A percentile compares a stretch with the other conserved stretches of the same genome.
These are phyloP conservation scores for Heterobasidion irregulare DNA, from an alignment of 1,284 basidiomycete genomes.

Conservation along the genomic window DNA sequence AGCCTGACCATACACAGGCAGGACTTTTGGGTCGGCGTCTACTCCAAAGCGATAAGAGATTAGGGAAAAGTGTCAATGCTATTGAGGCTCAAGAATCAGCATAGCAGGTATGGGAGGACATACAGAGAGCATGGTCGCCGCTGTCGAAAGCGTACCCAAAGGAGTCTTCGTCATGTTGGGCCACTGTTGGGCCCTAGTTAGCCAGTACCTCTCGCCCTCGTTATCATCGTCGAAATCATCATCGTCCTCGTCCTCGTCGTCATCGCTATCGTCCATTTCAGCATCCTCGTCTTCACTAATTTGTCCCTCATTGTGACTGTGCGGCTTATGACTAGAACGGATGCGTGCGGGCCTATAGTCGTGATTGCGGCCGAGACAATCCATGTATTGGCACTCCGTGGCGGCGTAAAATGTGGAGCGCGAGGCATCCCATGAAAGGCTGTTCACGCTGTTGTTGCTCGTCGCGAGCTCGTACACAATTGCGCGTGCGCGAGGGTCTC, in stretches of 20 bases:
- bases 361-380: background rate
- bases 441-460: background rate
- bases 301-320: background rate
- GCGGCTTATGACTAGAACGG: too few species aligned
- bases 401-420: background rate
- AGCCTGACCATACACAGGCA: background rate
- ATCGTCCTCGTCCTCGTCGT: background rate
- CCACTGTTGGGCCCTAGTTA: background rate
- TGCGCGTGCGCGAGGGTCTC: background rate
- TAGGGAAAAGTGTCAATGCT: background rate
- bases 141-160: background rate
- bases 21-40: background rate
- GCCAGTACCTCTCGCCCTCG: background rate
- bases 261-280: background rate
- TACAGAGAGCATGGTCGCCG: background rate
- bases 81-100: background rate
- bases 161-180: background rate
- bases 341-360: background rate
- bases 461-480: background rate
- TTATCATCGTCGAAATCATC: background rate
- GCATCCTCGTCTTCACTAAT: background rate
- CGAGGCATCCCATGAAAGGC: background rate
- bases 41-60: background rate
- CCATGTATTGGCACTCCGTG: background rate
- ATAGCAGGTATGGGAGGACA: background rate